These are phyloP conservation scores for Triadica sebifera DNA, from an alignment of 345 rosid species.

Conservation along the genomic window DNA sequence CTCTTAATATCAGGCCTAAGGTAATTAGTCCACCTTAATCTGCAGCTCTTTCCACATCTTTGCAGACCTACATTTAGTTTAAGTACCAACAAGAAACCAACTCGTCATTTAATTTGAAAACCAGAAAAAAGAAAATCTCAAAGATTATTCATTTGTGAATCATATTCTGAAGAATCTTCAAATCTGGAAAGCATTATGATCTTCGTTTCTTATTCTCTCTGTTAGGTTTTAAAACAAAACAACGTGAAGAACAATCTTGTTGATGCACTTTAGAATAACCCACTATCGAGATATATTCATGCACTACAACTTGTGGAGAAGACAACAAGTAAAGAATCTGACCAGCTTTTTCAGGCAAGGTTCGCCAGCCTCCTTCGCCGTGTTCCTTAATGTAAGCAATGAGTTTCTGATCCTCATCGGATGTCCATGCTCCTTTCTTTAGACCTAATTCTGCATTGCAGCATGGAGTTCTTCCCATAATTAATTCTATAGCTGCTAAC, in stretches of 20 bases:
- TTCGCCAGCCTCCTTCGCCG: conserved; percentile 23
- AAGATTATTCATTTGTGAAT: background rate
- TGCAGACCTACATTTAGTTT: conserved; percentile 14
- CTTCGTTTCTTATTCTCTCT: too few relatives aligned
- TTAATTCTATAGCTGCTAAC: too few relatives aligned
- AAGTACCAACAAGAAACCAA: too few relatives aligned
- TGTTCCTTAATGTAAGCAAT: conserved; percentile 18
- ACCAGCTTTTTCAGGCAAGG: conserved; percentile 24
- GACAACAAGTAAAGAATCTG: background rate
- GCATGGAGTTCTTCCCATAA: conserved; percentile 16
- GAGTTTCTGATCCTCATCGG: conserved; percentile 21
- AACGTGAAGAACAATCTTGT: background rate
- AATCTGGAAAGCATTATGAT: too few relatives aligned
- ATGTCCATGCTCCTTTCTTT: conserved; percentile 22
- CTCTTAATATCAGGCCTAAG: conserved; percentile 23
- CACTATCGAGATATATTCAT: too few relatives aligned
- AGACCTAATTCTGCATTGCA: conserved; percentile 11
- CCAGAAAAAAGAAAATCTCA: too few relatives aligned
- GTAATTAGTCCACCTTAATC: conserved; percentile 23
- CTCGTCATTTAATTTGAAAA: too few relatives aligned
- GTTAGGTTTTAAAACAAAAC: too few relatives aligned
- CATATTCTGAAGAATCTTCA: too few relatives aligned
- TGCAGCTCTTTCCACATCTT: conserved; percentile 30
- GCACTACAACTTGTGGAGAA: background rate
- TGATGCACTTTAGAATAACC: too few relatives aligned